Evolutionary conservation across 1,284 basidiomycete genomes (phyloP).

Genomic region (Wallemia mellicola): DNA sequence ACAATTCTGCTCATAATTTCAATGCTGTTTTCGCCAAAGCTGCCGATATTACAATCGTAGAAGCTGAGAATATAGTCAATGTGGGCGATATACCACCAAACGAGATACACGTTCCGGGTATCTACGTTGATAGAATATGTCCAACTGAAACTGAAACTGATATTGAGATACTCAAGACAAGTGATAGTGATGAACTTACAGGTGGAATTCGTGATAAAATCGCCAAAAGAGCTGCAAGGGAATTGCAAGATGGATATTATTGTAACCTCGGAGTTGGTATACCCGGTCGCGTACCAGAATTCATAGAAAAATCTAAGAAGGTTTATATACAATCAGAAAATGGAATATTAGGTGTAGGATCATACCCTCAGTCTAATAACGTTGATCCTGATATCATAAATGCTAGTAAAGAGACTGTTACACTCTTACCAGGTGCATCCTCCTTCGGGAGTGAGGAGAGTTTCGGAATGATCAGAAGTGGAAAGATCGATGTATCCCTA

Average conservation of each 20-base stretch:
- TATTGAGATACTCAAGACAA: slow-evolving; percentile 47
- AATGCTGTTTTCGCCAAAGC: slow-evolving; percentile 60
- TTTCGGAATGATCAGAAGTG: slow-evolving; percentile 87
- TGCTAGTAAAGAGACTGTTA: slow-evolving; percentile 86
- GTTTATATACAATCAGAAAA: slow-evolving; percentile 90
- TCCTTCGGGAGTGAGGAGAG: slow-evolving; percentile 76
- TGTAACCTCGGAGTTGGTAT: slow-evolving; percentile 35
- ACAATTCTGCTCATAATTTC: slow-evolving; percentile 72
- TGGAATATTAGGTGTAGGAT: slow-evolving; percentile 79
- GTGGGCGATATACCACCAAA: slow-evolving; percentile 55
- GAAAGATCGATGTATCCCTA: slow-evolving; percentile 80
- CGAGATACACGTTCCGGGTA: slow-evolving; percentile 32
- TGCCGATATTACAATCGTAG: slow-evolving; percentile 67
- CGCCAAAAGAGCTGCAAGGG: slow-evolving; percentile 57
- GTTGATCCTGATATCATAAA: slow-evolving; percentile 81
- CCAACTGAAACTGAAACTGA: slow-evolving; percentile 42
- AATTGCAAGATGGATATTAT: slow-evolving; percentile 68
- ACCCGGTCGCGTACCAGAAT: slow-evolving; percentile 73
- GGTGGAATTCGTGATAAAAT: slow-evolving; percentile 31
- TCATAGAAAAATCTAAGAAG: slow-evolving; percentile 40
- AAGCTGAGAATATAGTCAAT: slow-evolving; percentile 81
- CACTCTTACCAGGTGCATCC: slow-evolving; percentile 66
- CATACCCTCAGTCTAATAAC: slow-evolving; percentile 57
- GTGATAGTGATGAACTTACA: slow-evolving; percentile 22
- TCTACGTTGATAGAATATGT: slow-evolving; percentile 67